phyloP scores from a whole-genome alignment of 805 yeast species.

The Cephaloascus albidus region DNA sequence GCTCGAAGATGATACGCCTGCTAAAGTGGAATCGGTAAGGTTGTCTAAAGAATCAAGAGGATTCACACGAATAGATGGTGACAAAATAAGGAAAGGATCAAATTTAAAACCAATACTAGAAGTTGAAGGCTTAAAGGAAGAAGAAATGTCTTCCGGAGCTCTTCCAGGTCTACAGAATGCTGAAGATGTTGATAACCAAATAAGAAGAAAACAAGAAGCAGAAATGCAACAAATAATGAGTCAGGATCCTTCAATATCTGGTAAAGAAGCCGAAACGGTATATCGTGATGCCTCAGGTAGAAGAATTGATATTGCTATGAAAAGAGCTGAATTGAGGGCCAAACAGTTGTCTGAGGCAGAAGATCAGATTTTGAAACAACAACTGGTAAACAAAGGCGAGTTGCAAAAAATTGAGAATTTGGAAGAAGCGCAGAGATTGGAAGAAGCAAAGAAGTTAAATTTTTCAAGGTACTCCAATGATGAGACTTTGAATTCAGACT shows the following conservation, averaged over 20 bases:
- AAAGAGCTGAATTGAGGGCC: constrained; percentile 13
- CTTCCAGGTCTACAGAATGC: constrained; percentile 37
- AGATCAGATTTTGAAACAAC: constrained; percentile 4
- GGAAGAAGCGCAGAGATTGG: constrained; percentile 19
- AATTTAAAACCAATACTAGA: not conserved
- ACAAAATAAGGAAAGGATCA: too few species aligned
- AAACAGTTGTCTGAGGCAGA: constrained; percentile 12
- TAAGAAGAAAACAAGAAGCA: constrained; percentile 16
- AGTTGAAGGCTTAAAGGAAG: not conserved
- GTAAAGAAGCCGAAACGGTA: constrained; percentile 24
- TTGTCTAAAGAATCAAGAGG: not conserved
- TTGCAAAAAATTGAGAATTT: constrained; percentile 26
- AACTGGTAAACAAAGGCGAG: constrained; percentile 23
- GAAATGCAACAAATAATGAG: constrained; percentile 8
- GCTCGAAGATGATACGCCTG: not conserved
- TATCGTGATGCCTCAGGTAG: constrained; percentile 59
- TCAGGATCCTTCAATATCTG: constrained; percentile 5
- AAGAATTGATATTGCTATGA: constrained; percentile 28
- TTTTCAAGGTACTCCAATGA: constrained; percentile 26
- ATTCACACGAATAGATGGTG: not conserved
- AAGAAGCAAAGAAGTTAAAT: constrained; percentile 11
- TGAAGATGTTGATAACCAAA: constrained; percentile 26
- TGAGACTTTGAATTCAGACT: constrained; percentile 20
- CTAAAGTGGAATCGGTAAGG: not conserved
- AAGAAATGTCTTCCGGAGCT: constrained; percentile 4